Conservation (phyloP, 1,284 basidiomycete genomes). For the Heterobasidion annosum region DNA sequence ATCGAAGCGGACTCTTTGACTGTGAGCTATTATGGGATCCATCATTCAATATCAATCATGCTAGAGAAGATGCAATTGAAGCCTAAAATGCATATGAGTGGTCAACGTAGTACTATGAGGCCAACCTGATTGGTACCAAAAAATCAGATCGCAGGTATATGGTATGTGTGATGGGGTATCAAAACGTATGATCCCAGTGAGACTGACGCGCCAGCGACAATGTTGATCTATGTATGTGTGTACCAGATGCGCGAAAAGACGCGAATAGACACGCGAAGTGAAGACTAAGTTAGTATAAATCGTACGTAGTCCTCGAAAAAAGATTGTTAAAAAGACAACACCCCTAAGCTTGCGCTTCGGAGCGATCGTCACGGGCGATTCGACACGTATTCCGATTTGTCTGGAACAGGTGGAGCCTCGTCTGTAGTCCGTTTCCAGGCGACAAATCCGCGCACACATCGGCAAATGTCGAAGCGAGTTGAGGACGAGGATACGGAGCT, state of each 20-base stretch:
- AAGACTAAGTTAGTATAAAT: not conserved
- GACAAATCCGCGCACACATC: constrained; percentile 28
- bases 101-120: too few relatives aligned
- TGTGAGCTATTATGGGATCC: too few relatives aligned
- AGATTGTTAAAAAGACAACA: too few relatives aligned
- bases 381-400: not conserved
- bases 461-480: constrained; percentile 4
- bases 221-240: not conserved
- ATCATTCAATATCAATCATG: too few relatives aligned
- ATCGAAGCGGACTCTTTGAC: too few relatives aligned
- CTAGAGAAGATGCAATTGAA: too few relatives aligned
- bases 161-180: not conserved
- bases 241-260: not conserved
- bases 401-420: not conserved
- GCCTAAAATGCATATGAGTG: too few relatives aligned
- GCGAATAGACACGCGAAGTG: not conserved
- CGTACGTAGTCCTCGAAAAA: too few relatives aligned
- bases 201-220: too few relatives aligned
- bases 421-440: constrained; percentile 20
- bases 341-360: too few relatives aligned
- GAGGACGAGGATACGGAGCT: not conserved
- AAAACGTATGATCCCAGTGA: not conserved
- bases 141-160: not conserved
- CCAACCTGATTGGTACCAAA: not conserved
- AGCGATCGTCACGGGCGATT: too few relatives aligned